These are phyloP conservation scores for Curvularia spicifera DNA, from an alignment of 2,329 filamentous ascomycete species.

Conservation along the genomic window DNA sequence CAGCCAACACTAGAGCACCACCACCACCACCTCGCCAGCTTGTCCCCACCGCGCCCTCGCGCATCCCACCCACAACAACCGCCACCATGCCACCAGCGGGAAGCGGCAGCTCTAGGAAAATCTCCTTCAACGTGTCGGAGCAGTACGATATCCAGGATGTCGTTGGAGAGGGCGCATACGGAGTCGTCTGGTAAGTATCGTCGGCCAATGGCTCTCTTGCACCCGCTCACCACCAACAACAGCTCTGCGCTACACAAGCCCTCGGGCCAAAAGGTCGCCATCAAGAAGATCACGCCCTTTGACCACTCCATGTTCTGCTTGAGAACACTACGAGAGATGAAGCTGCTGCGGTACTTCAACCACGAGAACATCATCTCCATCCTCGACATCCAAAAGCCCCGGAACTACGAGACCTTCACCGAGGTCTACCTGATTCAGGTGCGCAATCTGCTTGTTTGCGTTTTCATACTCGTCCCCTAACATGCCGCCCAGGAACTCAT, in stretches of 20 bases:
- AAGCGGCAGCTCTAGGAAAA: constrained; percentile 75
- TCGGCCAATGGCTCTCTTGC: constrained; percentile 7
- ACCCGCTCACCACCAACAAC: constrained; percentile 29
- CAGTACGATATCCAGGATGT: constrained; percentile 99
- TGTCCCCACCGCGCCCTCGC: constrained; percentile 26
- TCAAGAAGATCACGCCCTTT: constrained; percentile 99
- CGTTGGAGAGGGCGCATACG: constrained; percentile 96
- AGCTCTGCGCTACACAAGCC: constrained; percentile 98
- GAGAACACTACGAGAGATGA: constrained; percentile 97
- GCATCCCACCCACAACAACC: constrained; percentile 24
- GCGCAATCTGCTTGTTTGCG: background rate
- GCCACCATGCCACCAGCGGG: constrained; percentile 48
- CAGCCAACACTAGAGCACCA: constrained; percentile 19
- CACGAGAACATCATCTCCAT: constrained; percentile 99
- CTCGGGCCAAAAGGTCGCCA: constrained; percentile 96
- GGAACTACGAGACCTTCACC: constrained; percentile 93
- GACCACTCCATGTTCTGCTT: constrained; percentile 99
- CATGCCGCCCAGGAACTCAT: constrained; percentile 77
- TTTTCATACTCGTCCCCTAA: constrained; percentile 16
- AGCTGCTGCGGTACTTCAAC: constrained; percentile 97
- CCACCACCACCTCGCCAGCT: constrained; percentile 15
- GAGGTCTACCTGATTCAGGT: constrained; percentile 99
- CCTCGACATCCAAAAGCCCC: constrained; percentile 96
- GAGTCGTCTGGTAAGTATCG: constrained; percentile 86
- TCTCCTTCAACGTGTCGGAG: constrained; percentile 99